Evolutionary conservation across 2,329 filamentous ascomycete genomes (phyloP).

Genomic region (Colletotrichum viniferum): DNA sequence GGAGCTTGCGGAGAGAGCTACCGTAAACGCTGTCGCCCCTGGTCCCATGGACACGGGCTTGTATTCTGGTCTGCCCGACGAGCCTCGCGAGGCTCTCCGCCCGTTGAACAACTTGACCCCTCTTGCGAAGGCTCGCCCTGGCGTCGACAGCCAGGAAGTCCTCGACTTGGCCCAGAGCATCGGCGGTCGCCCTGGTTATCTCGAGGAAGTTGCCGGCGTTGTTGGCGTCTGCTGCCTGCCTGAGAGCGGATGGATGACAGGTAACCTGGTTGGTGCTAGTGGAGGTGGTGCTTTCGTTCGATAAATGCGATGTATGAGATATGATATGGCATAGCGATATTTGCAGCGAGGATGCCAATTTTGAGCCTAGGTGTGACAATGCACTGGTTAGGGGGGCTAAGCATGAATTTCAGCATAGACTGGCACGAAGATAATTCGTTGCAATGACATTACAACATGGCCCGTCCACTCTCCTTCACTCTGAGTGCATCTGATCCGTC

Average conservation of each 20-base stretch:
- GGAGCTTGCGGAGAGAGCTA: slow-evolving; percentile 56
- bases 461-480: background rate
- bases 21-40: slow-evolving; percentile 62
- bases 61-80: slow-evolving; percentile 58
- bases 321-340: background rate
- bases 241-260: slow-evolving; percentile 72
- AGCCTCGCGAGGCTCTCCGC: slow-evolving; percentile 42
- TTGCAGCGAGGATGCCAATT: background rate
- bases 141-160: slow-evolving; percentile 29
- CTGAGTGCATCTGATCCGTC: background rate
- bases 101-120: slow-evolving; percentile 52
- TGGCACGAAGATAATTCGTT: background rate
- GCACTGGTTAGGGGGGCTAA: background rate
- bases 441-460: background rate
- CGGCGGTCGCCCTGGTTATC: slow-evolving; percentile 59
- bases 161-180: slow-evolving; percentile 51
- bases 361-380: background rate
- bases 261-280: slow-evolving; percentile 73
- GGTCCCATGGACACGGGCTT: slow-evolving; percentile 46
- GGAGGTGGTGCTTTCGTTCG: slow-evolving; percentile 42
- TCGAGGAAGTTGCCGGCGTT: slow-evolving; percentile 71
- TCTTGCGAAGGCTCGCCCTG: slow-evolving; percentile 36
- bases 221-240: slow-evolving; percentile 72
- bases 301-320: background rate
- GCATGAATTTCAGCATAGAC: background rate